Conservation (phyloP, 2,329 filamentous ascomycete genomes). For the Arthrobotrys entomopaga region DNA sequence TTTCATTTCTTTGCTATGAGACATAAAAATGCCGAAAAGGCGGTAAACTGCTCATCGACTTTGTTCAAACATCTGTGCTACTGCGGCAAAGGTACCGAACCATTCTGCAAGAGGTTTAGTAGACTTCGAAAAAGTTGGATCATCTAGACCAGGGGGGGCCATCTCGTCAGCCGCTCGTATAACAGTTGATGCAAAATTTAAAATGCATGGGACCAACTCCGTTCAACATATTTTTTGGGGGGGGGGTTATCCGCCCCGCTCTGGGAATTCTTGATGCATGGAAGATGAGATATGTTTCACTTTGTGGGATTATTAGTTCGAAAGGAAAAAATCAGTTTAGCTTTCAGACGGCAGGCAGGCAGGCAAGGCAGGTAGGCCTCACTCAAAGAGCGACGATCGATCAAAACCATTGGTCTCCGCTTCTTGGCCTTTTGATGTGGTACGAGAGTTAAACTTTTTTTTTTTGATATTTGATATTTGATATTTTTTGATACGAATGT, state of each 20-base stretch:
- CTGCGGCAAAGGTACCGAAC: slow-evolving; percentile 45
- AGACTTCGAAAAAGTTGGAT: slow-evolving; percentile 2
- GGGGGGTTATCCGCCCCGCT: slow-evolving; percentile 32
- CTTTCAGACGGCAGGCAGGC: background rate
- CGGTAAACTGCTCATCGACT: slow-evolving; percentile 31
- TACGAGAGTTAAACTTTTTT: background rate
- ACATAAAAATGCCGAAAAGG: slow-evolving; percentile 29
- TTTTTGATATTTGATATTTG: slow-evolving; percentile 15
- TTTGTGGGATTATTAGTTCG: background rate
- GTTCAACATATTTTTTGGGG: background rate
- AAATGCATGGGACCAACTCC: slow-evolving; percentile 19
- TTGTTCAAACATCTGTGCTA: slow-evolving; percentile 25
- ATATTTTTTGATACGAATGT: slow-evolving; percentile 37
- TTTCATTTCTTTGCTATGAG: background rate
- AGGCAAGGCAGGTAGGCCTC: too few species aligned
- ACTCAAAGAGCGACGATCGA: background rate
- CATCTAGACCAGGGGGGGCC: slow-evolving; percentile 33
- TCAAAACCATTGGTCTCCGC: background rate
- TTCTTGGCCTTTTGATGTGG: background rate
- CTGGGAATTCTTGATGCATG: slow-evolving; percentile 5
- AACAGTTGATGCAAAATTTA: slow-evolving; percentile 38
- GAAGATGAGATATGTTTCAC: slow-evolving; percentile 2
- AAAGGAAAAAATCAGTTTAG: too few species aligned
- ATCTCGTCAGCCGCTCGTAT: slow-evolving; percentile 49
- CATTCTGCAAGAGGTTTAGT: slow-evolving; percentile 36